These are phyloP conservation scores for Pseudoscleropodium purum DNA, from an alignment of 225 moss, liverwort and hornwort genomes.

Conservation along the genomic window DNA sequence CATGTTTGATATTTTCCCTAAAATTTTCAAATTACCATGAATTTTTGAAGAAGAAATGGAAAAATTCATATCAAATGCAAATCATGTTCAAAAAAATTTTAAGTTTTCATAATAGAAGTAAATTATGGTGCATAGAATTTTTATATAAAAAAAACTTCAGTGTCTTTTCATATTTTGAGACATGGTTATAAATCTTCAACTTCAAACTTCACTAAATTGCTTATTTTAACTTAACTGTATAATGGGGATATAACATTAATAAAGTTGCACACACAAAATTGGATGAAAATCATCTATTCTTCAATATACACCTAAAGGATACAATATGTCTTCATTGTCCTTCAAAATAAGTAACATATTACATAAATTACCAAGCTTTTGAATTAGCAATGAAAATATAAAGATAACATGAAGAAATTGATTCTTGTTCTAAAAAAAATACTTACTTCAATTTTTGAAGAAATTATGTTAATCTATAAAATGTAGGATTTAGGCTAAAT, in stretches of 20 bases:
- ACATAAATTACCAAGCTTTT: not conserved
- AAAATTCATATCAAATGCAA: not conserved
- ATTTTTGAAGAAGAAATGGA: not conserved
- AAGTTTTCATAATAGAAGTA: fast-evolving
- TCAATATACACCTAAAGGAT: not conserved
- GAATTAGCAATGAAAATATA: not conserved
- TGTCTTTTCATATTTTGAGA: no score
- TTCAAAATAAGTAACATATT: not conserved
- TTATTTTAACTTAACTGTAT: not conserved
- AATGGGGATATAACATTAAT: not conserved
- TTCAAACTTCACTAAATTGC: not conserved
- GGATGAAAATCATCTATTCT: not conserved
- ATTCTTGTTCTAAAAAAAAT: not conserved
- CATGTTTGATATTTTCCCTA: not conserved
- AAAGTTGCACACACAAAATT: not conserved
- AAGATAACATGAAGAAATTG: not conserved
- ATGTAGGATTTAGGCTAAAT: not conserved
- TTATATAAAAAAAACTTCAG: fast-evolving
- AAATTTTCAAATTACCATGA: not conserved
- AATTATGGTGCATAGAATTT: not conserved
- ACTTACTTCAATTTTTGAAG: not conserved
- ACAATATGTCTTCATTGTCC: not conserved
- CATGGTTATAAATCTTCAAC: no score
- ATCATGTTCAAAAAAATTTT: not conserved
- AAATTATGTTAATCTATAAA: not conserved